Conservation (phyloP, 495 filamentous ascomycete genomes). For the Xylaria sp. region DNA sequence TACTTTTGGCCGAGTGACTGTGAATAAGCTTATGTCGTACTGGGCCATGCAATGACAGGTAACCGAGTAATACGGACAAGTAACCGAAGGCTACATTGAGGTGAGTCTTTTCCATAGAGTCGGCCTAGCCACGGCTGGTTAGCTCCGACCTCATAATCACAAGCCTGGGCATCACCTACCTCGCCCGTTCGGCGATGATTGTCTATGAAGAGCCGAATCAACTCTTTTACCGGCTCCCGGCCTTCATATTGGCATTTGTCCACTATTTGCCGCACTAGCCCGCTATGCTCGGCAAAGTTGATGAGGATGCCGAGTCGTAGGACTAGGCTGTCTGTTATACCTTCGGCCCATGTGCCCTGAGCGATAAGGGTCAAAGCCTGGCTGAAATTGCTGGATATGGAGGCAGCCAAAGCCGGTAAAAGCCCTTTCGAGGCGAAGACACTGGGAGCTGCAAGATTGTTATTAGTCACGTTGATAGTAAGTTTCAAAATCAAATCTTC, state of each 20-base stretch:
- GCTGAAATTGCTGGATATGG: constrained; percentile 47
- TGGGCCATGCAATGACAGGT: constrained; percentile 68
- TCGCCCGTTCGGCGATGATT: constrained; percentile 56
- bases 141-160: constrained; percentile 4
- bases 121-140: constrained; percentile 61
- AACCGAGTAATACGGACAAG: constrained; percentile 82
- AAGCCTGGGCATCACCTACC: constrained; percentile 54
- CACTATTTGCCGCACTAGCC: constrained; percentile 43
- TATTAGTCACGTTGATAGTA: constrained; percentile 87
- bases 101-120: constrained; percentile 82
- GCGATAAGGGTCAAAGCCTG: constrained; percentile 53
- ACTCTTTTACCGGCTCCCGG: constrained; percentile 49
- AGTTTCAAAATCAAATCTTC: constrained; percentile 67
- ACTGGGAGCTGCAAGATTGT: constrained; percentile 70
- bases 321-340: constrained; percentile 72
- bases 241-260: constrained; percentile 37
- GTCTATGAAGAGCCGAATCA: constrained; percentile 60
- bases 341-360: constrained; percentile 45
- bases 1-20: constrained; percentile 63
- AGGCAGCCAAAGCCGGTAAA: constrained; percentile 60
- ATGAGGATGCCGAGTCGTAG: constrained; percentile 84
- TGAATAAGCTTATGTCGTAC: constrained; percentile 58
- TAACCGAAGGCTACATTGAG: constrained; percentile 92
- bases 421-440: constrained; percentile 66
- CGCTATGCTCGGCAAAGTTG: constrained; percentile 79